Percentiles rank a stretch among this genome's conserved stretches.
These are phyloP conservation scores for Geosmithia putterillii DNA, from an alignment of 2,329 filamentous ascomycete species.

Conservation along the genomic window DNA sequence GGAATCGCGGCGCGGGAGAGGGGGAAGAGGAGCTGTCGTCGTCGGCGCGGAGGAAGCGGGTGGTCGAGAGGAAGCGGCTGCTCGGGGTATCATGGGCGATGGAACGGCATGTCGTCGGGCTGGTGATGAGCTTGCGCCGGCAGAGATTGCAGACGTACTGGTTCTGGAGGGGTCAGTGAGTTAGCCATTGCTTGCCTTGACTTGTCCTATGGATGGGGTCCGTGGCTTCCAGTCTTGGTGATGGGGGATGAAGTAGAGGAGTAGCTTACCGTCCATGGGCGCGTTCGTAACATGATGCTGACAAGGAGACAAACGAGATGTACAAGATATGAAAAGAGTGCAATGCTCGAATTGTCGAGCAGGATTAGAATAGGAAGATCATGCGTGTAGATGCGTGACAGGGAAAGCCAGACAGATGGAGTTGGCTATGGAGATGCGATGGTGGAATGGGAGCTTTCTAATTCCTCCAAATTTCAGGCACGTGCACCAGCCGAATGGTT, in stretches of 20 bases:
- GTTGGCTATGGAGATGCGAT: too few species aligned
- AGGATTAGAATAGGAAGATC: too few species aligned
- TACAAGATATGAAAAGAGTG: background rate
- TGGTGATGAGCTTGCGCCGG: slow-evolving; percentile 15
- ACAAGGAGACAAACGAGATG: too few species aligned
- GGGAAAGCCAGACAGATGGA: too few species aligned
- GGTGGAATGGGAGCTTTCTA: too few species aligned
- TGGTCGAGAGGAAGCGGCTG: slow-evolving; percentile 11
- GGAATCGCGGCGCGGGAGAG: slow-evolving; percentile 8
- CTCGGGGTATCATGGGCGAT: slow-evolving; percentile 1
- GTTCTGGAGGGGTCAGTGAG: slow-evolving; percentile 7
- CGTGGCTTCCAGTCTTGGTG: background rate
- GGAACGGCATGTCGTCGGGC: slow-evolving; percentile 6
- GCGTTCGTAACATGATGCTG: slow-evolving; percentile 31
- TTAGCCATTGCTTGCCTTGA: too few species aligned
- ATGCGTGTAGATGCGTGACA: too few species aligned
- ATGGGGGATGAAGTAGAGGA: background rate
- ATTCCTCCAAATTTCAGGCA: too few species aligned
- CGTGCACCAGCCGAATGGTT: too few species aligned
- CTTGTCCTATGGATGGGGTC: too few species aligned
- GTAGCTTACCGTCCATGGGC: slow-evolving; percentile 22
- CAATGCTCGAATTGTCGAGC: background rate
- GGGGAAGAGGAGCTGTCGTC: slow-evolving; percentile 7
- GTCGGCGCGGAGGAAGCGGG: slow-evolving; percentile 8
- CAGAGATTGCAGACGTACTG: slow-evolving; percentile 28